A percentile compares a stretch with the other conserved stretches of the same genome.
Evolutionary conservation across 805 yeast species (phyloP).

Genomic region (Saitoella complicata): DNA sequence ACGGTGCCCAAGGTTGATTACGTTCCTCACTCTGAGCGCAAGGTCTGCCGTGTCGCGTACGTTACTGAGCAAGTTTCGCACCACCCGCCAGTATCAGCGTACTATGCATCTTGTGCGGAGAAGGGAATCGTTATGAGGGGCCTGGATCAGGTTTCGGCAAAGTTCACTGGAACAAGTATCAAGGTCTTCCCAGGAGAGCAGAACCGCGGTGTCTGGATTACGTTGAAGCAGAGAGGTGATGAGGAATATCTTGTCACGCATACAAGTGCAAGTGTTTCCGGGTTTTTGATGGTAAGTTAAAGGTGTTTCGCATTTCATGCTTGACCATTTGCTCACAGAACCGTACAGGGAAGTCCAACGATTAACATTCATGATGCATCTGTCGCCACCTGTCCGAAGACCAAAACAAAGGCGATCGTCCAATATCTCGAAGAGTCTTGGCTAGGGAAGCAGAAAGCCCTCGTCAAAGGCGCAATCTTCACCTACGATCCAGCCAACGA

Average conservation of each 20-base stretch:
- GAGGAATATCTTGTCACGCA: constrained; percentile 2
- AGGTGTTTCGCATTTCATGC: no score
- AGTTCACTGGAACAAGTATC: constrained; percentile 1
- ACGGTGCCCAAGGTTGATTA: no score
- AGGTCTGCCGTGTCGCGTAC: not conserved
- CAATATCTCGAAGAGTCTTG: constrained; percentile 1
- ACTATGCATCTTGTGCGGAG: not conserved
- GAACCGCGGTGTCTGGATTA: not conserved
- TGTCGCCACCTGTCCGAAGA: not conserved
- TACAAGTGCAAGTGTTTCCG: constrained; percentile 1
- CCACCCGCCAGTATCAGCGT: constrained; percentile 2
- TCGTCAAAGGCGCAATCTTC: constrained; percentile 1
- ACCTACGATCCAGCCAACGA: constrained; percentile 1
- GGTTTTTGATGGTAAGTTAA: not conserved
- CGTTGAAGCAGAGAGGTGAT: not conserved
- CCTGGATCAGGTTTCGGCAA: constrained; percentile 1
- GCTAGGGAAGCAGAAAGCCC: constrained; percentile 2
- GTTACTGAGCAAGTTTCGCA: constrained; percentile 1
- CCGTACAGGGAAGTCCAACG: not conserved
- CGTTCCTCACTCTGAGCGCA: no score
- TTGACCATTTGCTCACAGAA: no score
- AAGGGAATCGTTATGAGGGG: constrained; percentile 1
- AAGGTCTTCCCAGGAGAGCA: constrained; percentile 1
- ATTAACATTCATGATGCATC: not conserved
- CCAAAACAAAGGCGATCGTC: not conserved